Conservation (phyloP, 2,329 filamentous ascomycete genomes). For the Nemania diffusa region DNA sequence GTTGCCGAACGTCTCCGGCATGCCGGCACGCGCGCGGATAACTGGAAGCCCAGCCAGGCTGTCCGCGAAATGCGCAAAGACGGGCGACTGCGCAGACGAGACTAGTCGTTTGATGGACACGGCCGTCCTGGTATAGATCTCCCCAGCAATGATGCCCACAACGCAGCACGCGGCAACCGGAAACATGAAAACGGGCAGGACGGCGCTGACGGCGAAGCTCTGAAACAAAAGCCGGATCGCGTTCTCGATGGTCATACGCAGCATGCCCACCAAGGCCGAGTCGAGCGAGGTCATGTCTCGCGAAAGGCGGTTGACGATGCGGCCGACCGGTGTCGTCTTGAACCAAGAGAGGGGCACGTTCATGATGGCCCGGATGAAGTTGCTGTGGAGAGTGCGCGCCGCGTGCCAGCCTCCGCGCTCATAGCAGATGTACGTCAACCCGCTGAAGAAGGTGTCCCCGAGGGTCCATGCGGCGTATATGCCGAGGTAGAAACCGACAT, state of each 20-base stretch:
- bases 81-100: conserved; percentile 59
- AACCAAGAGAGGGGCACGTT: conserved; percentile 67
- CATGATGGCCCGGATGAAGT: conserved; percentile 63
- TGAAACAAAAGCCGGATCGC: conserved; percentile 49
- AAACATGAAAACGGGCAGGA: conserved; percentile 57
- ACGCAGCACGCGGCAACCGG: conserved; percentile 54
- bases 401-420: conserved; percentile 68
- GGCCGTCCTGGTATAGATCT: conserved; percentile 58
- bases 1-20: conserved; percentile 59
- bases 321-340: conserved; percentile 62
- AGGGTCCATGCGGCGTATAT: conserved; percentile 62
- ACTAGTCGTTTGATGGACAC: conserved; percentile 55
- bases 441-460: conserved; percentile 56
- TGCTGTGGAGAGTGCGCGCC: conserved; percentile 62
- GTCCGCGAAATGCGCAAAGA: conserved; percentile 67
- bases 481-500: conserved; percentile 63
- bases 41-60: conserved; percentile 61
- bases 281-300: conserved; percentile 68
- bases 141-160: conserved; percentile 54
- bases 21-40: conserved; percentile 62
- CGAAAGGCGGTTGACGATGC: conserved; percentile 66
- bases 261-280: conserved; percentile 56
- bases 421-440: conserved; percentile 58
- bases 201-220: conserved; percentile 54
- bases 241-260: conserved; percentile 56